Evolutionary conservation across 306 rosid species (phyloP).

Genomic region (Quercus cerris): DNA sequence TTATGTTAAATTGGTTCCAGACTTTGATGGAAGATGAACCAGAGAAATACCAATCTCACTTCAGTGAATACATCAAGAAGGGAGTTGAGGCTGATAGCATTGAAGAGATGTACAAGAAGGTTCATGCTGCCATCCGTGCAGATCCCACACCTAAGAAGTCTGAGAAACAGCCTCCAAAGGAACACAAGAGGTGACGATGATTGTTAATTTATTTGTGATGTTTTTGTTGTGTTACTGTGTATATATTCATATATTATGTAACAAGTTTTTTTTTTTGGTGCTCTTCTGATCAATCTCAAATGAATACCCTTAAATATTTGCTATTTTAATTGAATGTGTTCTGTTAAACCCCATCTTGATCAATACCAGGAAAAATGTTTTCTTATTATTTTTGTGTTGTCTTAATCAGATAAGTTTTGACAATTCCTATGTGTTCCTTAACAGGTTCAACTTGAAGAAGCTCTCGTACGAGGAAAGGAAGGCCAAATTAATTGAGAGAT

Average conservation of each 20-base stretch:
- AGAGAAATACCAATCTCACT: constrained; percentile 75
- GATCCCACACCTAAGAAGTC: constrained; percentile 46
- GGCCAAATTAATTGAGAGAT: constrained; percentile 42
- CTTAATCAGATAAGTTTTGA: not conserved
- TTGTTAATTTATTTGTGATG: not conserved
- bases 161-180: constrained; percentile 57
- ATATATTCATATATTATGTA: not conserved
- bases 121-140: constrained; percentile 84
- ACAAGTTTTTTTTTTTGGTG: not conserved
- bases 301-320: not conserved
- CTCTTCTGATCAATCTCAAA: not conserved
- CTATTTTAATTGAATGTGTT: not conserved
- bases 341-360: not conserved
- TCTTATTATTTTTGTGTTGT: not conserved
- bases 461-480: constrained; percentile 76
- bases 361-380: not conserved
- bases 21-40: constrained; percentile 75
- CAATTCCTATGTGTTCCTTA: not conserved
- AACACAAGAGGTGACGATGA: constrained; percentile 54
- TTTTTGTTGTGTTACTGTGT: not conserved
- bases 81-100: constrained; percentile 59
- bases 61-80: constrained; percentile 64
- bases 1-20: constrained; percentile 21
- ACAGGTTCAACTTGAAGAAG: constrained; percentile 61
- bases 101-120: constrained; percentile 70